These are phyloP conservation scores for Amylocystis lapponica DNA, from an alignment of 768 basidiomycete species.

Conservation along the genomic window DNA sequence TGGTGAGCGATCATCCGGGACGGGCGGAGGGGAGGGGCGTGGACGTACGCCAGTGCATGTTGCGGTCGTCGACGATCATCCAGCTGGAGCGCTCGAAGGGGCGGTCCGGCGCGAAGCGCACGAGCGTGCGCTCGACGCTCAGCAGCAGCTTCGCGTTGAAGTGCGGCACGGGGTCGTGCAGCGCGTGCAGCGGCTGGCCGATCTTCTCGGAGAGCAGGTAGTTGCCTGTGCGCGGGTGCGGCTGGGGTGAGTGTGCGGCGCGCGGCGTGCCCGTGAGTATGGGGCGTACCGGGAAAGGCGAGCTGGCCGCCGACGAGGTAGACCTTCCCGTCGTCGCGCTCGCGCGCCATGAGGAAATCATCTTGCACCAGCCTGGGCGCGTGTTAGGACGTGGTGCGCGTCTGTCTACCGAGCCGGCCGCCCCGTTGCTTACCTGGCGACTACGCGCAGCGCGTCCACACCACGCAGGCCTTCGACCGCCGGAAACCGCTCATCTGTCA, in stretches of 20 bases:
- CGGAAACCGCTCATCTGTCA: constrained; percentile 19
- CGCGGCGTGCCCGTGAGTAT: background rate
- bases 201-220: constrained; percentile 30
- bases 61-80: constrained; percentile 29
- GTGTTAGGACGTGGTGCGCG: background rate
- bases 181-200: constrained; percentile 20
- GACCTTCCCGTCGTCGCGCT: constrained; percentile 29
- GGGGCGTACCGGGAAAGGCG: constrained; percentile 23
- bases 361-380: constrained; percentile 25
- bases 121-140: constrained; percentile 31
- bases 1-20: background rate
- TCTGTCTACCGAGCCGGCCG: background rate
- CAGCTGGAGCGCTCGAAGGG: constrained; percentile 33
- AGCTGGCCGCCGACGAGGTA: constrained; percentile 32
- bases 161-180: constrained; percentile 27
- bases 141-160: constrained; percentile 31
- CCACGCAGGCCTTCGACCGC: constrained; percentile 12
- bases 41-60: constrained; percentile 23
- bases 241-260: background rate
- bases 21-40: background rate
- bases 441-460: constrained; percentile 21
- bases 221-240: constrained; percentile 24
- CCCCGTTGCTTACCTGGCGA: constrained; percentile 18
- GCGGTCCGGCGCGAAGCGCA: constrained; percentile 26
- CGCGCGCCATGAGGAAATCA: constrained; percentile 31